Base-by-base conservation (phyloP, 2,329 filamentous ascomycete species). In the Ophiostoma sp. region DNA sequence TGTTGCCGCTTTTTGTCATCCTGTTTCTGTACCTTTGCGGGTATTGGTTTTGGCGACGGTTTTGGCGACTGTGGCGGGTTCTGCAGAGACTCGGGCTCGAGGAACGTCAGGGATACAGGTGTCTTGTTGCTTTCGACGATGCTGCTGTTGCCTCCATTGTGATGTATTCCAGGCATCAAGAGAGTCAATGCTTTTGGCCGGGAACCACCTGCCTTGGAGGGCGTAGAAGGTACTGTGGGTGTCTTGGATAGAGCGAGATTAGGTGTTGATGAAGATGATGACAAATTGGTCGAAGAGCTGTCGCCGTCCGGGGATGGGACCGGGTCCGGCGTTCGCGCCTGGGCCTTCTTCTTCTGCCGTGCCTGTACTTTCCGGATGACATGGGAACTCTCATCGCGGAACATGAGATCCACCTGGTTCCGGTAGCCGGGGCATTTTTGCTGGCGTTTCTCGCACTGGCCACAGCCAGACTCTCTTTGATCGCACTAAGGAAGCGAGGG, bases 351-450 rank as follows among this genome's bases (percentile, higher is more conserved):
- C 6, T 78, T 78, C 31, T 78, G 77, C 69, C 78, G 79, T n/a
- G 81, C 81, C 73, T 82, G 83, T 63, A 84, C 85, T 79, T 87
- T 88, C 76, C 85, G 84, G 76, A 86, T 87, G 72, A 89, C 87
- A 77, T 87, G 85, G 42, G 83, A 84, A 75, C 85, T 89, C 78
- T 89, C 85, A 77, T 89, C 86, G 57, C 87, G 84, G 76, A 89
- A 89, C 82, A 89, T 87, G 74, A 89, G 82, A 75, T 89, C 87
- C 55, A 87, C 83, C 68, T 86, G 81, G 75, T 87, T 86, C 59
- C 87, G 82, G 76, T 89, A 89, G 72, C 87, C 87, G 42, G 87
- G 87, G 74, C 87, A 89, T 79, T 79, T 74, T 70, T 85, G 82
- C 73, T 85, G 82, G 57, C 86, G 84, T 77, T 87, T 87, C 69